Evolutionary conservation across 1,139 yeast genomes (phyloP).

Genomic region (Diutina rugosa): DNA sequence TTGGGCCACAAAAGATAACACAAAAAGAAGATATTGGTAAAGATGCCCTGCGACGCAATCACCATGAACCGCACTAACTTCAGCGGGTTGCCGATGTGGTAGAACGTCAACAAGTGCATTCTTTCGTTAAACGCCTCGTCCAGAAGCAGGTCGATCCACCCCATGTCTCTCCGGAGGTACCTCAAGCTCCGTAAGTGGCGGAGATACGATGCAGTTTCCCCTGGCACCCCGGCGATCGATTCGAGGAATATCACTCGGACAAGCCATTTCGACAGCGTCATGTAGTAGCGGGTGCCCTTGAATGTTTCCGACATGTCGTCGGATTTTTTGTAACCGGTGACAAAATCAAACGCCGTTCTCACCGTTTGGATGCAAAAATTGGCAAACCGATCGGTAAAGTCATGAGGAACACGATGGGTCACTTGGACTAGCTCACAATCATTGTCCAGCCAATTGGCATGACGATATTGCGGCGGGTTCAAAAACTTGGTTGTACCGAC

Average conservation of each 20-base stretch:
- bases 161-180: slow-evolving; percentile 51
- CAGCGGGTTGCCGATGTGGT: slow-evolving; percentile 54
- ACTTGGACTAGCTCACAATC: slow-evolving; percentile 35
- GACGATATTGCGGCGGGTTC: slow-evolving; percentile 41
- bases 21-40: slow-evolving; percentile 53
- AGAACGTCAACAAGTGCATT: slow-evolving; percentile 63
- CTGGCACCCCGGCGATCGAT: slow-evolving; percentile 70
- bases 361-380: slow-evolving; percentile 28
- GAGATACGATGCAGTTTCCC: slow-evolving; percentile 60
- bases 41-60: slow-evolving; percentile 59
- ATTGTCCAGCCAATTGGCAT: slow-evolving; percentile 33
- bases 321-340: slow-evolving; percentile 55
- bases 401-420: slow-evolving; percentile 41
- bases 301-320: slow-evolving; percentile 15
- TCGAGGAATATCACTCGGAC: slow-evolving; percentile 58
- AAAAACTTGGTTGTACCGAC: slow-evolving; percentile 4
- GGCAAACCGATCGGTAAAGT: slow-evolving; percentile 43
- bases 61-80: slow-evolving; percentile 43
- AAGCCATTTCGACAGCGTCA: slow-evolving; percentile 58
- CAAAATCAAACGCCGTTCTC: slow-evolving; percentile 42
- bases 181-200: slow-evolving; percentile 54
- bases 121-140: slow-evolving; percentile 76
- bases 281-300: slow-evolving; percentile 35
- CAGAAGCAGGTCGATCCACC: slow-evolving; percentile 62
- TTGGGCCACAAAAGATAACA: slow-evolving; percentile 47